Conservation (phyloP, 2,329 filamentous ascomycete species). For the Aspergillus felis region DNA sequence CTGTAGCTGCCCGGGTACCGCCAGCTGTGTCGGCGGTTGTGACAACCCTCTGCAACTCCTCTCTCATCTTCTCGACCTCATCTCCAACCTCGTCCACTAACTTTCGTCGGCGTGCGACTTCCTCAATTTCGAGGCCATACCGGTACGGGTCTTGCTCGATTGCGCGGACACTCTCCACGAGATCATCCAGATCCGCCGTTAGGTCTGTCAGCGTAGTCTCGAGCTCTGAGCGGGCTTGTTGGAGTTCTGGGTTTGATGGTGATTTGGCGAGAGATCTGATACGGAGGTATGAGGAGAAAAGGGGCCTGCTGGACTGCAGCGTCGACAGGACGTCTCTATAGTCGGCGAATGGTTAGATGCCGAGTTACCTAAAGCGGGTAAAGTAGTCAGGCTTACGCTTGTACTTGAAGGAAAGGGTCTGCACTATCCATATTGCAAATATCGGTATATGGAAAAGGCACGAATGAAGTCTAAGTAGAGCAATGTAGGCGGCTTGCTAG, state of each 20-base stretch:
- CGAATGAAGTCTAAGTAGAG: neutral
- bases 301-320: slow-evolving; percentile 72
- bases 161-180: slow-evolving; percentile 79
- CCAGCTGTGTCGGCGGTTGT: slow-evolving; percentile 32
- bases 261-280: slow-evolving; percentile 81
- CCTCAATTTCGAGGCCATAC: slow-evolving; percentile 78
- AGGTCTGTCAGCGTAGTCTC: slow-evolving; percentile 71
- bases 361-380: neutral
- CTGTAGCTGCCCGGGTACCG: neutral
- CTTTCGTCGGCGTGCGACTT: slow-evolving; percentile 73
- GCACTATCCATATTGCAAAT: slow-evolving; percentile 28
- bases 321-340: slow-evolving; percentile 81
- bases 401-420: slow-evolving; percentile 48
- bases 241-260: slow-evolving; percentile 65
- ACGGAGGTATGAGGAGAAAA: slow-evolving; percentile 92
- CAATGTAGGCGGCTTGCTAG: neutral
- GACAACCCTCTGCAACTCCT: slow-evolving; percentile 66
- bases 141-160: slow-evolving; percentile 82
- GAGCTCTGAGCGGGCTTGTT: slow-evolving; percentile 68
- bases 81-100: slow-evolving; percentile 85
- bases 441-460: neutral
- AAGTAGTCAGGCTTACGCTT: slow-evolving; percentile 33
- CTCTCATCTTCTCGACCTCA: slow-evolving; percentile 85
- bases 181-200: slow-evolving; percentile 80
- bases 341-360: slow-evolving; percentile 6